Conservation (phyloP, 805 yeast genomes). For the Hanseniaspora meyeri region DNA sequence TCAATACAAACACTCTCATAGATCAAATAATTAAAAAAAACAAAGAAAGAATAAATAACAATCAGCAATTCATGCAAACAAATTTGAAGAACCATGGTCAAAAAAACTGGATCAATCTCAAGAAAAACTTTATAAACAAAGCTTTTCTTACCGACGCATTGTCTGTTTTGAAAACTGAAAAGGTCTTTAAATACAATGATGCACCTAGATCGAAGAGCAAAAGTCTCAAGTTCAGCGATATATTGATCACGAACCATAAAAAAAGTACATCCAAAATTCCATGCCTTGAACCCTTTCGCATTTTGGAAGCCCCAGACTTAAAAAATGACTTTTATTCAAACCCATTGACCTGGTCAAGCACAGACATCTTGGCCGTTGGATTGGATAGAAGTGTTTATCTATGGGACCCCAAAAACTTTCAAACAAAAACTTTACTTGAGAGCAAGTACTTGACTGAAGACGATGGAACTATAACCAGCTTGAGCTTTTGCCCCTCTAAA, state of each 20-base stretch:
- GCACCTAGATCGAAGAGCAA: background rate
- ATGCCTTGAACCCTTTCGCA: constrained; percentile 31
- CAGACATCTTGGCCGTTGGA: constrained; percentile 52
- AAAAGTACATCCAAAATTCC: background rate
- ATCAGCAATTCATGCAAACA: background rate
- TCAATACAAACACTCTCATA: background rate
- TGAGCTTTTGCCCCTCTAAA: constrained; percentile 38
- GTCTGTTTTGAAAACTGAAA: background rate
- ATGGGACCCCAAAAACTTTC: constrained; percentile 43
- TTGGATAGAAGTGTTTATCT: constrained; percentile 44
- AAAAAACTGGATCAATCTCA: constrained; percentile 7
- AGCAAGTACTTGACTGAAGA: constrained; percentile 25
- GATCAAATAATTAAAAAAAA: background rate
- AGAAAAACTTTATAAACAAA: background rate
- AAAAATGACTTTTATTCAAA: constrained; percentile 70
- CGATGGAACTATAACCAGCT: constrained; percentile 40
- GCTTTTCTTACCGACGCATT: background rate
- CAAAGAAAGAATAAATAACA: background rate
- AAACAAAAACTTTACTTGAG: constrained; percentile 34
- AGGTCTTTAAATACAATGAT: background rate
- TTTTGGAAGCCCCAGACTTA: constrained; percentile 57
- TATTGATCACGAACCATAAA: background rate
- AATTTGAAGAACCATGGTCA: constrained; percentile 7
- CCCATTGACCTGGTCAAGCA: constrained; percentile 57
- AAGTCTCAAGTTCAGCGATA: background rate